phyloP scores from a whole-genome alignment of 2,329 filamentous ascomycete species.

The Colletotrichum lentis region DNA sequence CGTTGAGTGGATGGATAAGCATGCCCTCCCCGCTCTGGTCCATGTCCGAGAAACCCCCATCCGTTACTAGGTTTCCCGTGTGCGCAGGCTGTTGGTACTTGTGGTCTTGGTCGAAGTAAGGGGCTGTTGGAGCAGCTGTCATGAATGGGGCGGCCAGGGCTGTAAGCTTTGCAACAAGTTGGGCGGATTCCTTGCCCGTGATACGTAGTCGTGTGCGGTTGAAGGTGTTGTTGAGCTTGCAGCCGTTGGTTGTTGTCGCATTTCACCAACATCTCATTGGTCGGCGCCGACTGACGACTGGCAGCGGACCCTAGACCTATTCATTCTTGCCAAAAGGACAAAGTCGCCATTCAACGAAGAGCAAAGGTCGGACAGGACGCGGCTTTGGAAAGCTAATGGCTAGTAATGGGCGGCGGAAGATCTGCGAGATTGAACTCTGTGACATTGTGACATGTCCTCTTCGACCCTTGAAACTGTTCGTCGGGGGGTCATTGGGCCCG shows the following conservation, averaged over 20 bases:
- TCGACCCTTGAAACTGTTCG: not conserved
- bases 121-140: not conserved
- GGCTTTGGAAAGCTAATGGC: slow-evolving; percentile 5
- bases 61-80: not conserved
- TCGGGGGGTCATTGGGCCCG: not conserved
- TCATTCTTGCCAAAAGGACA: not conserved
- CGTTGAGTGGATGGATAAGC: slow-evolving; percentile 18
- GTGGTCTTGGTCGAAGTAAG: not conserved
- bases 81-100: too few relatives aligned
- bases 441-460: not conserved
- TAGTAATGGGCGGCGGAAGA: slow-evolving; percentile 16
- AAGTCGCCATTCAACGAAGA: not conserved
- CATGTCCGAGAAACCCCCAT: not conserved
- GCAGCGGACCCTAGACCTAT: not conserved
- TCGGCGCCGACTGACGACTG: slow-evolving; percentile 1
- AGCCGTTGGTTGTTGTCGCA: slow-evolving; percentile 6
- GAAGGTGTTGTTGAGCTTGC: not conserved
- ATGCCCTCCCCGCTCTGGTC: slow-evolving; percentile 14
- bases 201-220: not conserved
- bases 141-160: not conserved
- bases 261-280: not conserved
- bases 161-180: not conserved
- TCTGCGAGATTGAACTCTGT: slow-evolving; percentile 28
- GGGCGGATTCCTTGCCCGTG: not conserved
- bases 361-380: not conserved